Evolutionary conservation across 768 basidiomycete genomes (phyloP).

Genomic region (Piloderma croceum): DNA sequence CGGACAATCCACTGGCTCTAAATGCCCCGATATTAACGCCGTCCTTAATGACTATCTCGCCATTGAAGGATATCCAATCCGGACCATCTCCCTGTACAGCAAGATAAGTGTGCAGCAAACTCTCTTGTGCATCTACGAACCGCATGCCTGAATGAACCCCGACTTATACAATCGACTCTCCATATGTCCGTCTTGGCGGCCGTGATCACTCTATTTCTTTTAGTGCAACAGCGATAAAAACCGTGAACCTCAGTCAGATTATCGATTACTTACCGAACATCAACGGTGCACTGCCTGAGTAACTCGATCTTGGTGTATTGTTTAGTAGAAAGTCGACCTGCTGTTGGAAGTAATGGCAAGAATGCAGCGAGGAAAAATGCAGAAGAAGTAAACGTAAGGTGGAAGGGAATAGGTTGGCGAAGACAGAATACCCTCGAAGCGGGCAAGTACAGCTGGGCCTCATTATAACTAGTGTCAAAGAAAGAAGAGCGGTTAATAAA

Average conservation of each 20-base stretch:
- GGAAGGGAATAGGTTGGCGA: slow-evolving; percentile 58
- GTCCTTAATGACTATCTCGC: slow-evolving; percentile 51
- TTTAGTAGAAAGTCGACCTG: slow-evolving; percentile 38
- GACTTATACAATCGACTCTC: slow-evolving; percentile 59
- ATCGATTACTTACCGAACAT: slow-evolving; percentile 40
- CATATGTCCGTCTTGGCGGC: slow-evolving; percentile 69
- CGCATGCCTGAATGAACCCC: slow-evolving; percentile 52
- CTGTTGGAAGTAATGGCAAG: slow-evolving; percentile 44
- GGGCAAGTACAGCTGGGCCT: slow-evolving; percentile 44
- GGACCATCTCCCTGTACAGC: slow-evolving; percentile 50
- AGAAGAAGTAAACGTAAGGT: slow-evolving; percentile 54
- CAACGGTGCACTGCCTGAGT: slow-evolving; percentile 63
- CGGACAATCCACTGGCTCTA: slow-evolving; percentile 50
- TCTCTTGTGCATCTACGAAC: slow-evolving; percentile 31
- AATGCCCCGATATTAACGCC: slow-evolving; percentile 55
- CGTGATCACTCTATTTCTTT: slow-evolving; percentile 41
- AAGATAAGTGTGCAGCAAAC: background rate
- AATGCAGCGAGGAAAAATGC: slow-evolving; percentile 54
- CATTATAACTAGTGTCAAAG: background rate
- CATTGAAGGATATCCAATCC: slow-evolving; percentile 57
- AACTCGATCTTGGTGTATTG: slow-evolving; percentile 50
- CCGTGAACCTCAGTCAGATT: background rate
- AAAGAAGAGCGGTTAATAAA: slow-evolving; percentile 6
- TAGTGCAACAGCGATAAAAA: slow-evolving; percentile 1
- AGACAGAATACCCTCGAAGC: slow-evolving; percentile 55